These are phyloP conservation scores for Baudoinia panamericana DNA, from an alignment of 495 filamentous ascomycete genomes.

Conservation along the genomic window DNA sequence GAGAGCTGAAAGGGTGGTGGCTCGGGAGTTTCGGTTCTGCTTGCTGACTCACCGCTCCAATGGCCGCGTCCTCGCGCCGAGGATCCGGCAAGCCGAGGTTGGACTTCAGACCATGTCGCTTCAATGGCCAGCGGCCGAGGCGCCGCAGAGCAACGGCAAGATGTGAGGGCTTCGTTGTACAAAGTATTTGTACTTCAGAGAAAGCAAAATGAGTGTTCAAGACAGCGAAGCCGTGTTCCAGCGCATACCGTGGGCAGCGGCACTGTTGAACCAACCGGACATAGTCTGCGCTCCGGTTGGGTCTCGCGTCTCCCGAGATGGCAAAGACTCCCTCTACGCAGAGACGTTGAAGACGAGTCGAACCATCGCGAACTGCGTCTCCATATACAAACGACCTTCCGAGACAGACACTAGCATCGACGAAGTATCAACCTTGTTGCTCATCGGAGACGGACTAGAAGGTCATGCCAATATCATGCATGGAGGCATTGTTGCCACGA, in stretches of 20 bases:
- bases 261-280: constrained; percentile 17
- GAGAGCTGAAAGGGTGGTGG: too few species aligned
- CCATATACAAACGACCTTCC: constrained; percentile 31
- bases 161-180: too few species aligned
- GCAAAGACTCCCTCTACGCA: constrained; percentile 44
- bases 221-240: constrained; percentile 15
- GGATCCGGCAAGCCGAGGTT: too few species aligned
- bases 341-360: constrained; percentile 39
- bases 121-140: too few species aligned
- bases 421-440: constrained; percentile 36
- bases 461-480: constrained; percentile 45
- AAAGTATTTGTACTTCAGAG: too few species aligned
- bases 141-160: too few species aligned
- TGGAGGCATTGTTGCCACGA: constrained; percentile 46
- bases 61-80: too few species aligned
- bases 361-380: constrained; percentile 40
- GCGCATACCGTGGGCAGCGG: constrained; percentile 13
- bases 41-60: too few species aligned
- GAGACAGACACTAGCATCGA: constrained; percentile 25
- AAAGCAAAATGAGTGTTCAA: constrained; percentile 8
- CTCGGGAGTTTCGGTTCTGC: too few species aligned
- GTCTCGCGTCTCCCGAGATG: constrained; percentile 34
- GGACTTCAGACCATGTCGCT: too few species aligned
- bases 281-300: constrained; percentile 21
- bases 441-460: constrained; percentile 43